phyloP scores from a whole-genome alignment of 2,329 filamentous ascomycete species.

The Aspergillus proliferans region DNA sequence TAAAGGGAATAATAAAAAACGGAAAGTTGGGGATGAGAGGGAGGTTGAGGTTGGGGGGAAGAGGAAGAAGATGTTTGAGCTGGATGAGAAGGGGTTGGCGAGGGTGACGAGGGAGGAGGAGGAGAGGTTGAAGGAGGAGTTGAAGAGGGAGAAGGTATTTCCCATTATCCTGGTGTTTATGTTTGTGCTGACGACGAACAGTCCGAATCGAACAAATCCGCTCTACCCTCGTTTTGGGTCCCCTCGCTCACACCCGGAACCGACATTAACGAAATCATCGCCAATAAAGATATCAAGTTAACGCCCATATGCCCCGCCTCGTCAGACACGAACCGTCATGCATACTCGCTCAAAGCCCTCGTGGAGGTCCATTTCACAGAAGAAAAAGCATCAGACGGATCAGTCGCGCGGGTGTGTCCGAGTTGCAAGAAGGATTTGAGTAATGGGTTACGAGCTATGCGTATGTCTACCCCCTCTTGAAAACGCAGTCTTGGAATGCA shows the following conservation, averaged over 20 bases:
- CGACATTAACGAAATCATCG: constrained; percentile 50
- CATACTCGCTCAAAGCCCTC: constrained; percentile 70
- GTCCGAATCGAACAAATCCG: constrained; percentile 55
- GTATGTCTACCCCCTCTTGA: constrained; percentile 25
- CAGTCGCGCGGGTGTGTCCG: constrained; percentile 60
- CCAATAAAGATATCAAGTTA: constrained; percentile 58
- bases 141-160: constrained; percentile 65
- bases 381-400: constrained; percentile 52
- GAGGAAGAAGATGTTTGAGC: constrained; percentile 71
- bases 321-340: constrained; percentile 58
- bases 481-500: too few species aligned
- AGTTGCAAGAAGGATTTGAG: constrained; percentile 76
- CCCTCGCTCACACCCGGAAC: constrained; percentile 70
- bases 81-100: constrained; percentile 70
- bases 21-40: constrained; percentile 29
- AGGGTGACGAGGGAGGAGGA: constrained; percentile 65
- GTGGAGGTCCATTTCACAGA: constrained; percentile 71
- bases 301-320: constrained; percentile 73
- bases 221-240: constrained; percentile 86
- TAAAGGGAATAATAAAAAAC: constrained; percentile 21
- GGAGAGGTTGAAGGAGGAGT: constrained; percentile 60
- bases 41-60: constrained; percentile 42
- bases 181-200: constrained; percentile 8
- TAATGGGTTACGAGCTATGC: constrained; percentile 74
- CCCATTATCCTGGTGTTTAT: constrained; percentile 1